Evolutionary conservation across 2,329 filamentous ascomycete genomes (phyloP).

Genomic region (Botrytis medusae): DNA sequence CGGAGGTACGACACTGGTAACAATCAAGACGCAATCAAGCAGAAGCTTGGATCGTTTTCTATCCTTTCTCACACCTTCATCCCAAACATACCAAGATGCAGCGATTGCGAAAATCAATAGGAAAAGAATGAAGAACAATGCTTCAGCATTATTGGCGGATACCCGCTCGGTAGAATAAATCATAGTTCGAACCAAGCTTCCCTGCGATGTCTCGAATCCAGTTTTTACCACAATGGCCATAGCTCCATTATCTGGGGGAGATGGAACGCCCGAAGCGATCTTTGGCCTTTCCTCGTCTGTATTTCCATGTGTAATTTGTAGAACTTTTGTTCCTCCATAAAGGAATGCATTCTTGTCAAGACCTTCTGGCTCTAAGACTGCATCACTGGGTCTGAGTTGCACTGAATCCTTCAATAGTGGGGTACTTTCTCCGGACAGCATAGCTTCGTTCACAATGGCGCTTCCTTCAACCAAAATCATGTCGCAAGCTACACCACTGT

Average conservation of each 20-base stretch:
- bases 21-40: constrained; percentile 93
- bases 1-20: constrained; percentile 97
- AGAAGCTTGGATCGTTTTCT: constrained; percentile 96
- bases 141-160: constrained; percentile 96
- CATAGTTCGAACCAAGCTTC: constrained; percentile 96
- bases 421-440: constrained; percentile 97
- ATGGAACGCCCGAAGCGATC: constrained; percentile 71
- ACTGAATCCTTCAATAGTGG: constrained; percentile 95
- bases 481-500: constrained; percentile 94
- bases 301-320: constrained; percentile 89
- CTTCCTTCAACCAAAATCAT: constrained; percentile 94
- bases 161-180: constrained; percentile 99
- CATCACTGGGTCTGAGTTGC: constrained; percentile 81
- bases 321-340: constrained; percentile 94
- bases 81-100: constrained; percentile 98
- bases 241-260: constrained; percentile 90
- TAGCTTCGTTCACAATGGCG: constrained; percentile 97
- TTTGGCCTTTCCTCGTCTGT: constrained; percentile 71
- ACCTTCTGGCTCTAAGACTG: constrained; percentile 79
- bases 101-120: constrained; percentile 93
- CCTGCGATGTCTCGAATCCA: constrained; percentile 97
- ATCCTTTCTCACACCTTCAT: constrained; percentile 90
- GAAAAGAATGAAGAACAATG: constrained; percentile 96
- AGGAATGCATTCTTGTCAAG: constrained; percentile 96
- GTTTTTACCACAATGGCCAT: constrained; percentile 95